Conservation (phyloP, 2,329 filamentous ascomycete species). For the Pyrenophora graminea region DNA sequence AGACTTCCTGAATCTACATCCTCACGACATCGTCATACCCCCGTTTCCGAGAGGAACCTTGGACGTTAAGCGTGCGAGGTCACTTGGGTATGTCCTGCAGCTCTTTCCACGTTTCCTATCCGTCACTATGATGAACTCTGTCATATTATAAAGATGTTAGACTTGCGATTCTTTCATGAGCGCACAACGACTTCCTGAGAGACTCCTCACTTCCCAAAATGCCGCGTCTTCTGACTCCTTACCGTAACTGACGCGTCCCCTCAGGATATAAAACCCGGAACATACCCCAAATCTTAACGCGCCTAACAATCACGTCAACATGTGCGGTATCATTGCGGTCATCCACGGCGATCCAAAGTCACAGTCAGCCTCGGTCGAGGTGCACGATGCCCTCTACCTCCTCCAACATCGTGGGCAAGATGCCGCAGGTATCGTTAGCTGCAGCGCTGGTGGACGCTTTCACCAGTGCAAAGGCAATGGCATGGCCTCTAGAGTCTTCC, state of each 20-base stretch:
- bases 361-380: conserved; percentile 48
- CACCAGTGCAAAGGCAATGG: conserved; percentile 91
- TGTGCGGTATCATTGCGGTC: conserved; percentile 58
- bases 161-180: conserved; percentile 46
- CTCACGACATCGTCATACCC: not conserved
- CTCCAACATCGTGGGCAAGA: conserved; percentile 74
- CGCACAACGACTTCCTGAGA: conserved; percentile 45
- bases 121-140: conserved; percentile 40
- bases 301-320: conserved; percentile 33
- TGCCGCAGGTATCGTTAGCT: conserved; percentile 82
- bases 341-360: conserved; percentile 52
- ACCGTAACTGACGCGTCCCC: conserved; percentile 28
- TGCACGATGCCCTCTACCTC: conserved; percentile 50
- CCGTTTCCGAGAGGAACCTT: conserved; percentile 3
- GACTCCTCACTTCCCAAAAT: conserved; percentile 21
- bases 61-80: conserved; percentile 3
- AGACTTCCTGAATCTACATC: too few relatives aligned
- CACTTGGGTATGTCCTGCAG: conserved; percentile 20
- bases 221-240: conserved; percentile 17
- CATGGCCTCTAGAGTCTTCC: conserved; percentile 83
- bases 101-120: not conserved
- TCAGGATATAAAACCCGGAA: conserved; percentile 11
- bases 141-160: conserved; percentile 47
- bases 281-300: not conserved
- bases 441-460: conserved; percentile 74